Conservation (phyloP, 306 rosid genomes). For the Hippophae tibetana region DNA sequence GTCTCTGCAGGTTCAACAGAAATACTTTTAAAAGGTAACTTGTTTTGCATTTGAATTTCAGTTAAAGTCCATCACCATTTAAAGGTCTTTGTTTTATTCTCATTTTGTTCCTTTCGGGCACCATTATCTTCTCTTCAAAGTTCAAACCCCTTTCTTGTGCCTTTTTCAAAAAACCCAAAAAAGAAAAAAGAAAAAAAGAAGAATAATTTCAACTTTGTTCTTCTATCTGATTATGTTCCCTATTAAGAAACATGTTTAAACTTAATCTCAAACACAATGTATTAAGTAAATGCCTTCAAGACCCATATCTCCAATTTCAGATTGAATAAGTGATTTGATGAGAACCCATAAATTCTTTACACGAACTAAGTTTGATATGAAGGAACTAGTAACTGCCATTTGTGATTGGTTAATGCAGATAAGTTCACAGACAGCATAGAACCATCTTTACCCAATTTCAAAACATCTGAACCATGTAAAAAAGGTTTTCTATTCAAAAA, state of each 20-base stretch:
- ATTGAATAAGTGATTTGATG: background rate
- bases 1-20: conserved; percentile 36
- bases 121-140: conserved; percentile 12
- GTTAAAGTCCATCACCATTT: conserved; percentile 6
- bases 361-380: background rate
- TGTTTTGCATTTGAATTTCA: conserved; percentile 22
- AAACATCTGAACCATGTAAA: conserved; percentile 45
- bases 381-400: background rate
- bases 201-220: conserved; percentile 13
- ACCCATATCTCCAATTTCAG: background rate
- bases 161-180: background rate
- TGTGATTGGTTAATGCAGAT: conserved; percentile 48
- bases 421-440: conserved; percentile 67
- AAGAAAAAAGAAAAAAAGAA: conserved; percentile 16
- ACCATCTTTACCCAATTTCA: conserved; percentile 40
- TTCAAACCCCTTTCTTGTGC: background rate
- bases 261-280: background rate
- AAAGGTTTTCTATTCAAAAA: conserved; percentile 69
- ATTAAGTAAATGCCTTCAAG: background rate
- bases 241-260: too few species aligned
- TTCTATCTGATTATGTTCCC: background rate
- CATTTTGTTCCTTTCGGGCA: conserved; percentile 8
- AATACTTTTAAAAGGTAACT: conserved; percentile 64
- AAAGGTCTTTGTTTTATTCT: background rate
- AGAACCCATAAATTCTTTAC: background rate